Evolutionary conservation across 2,329 filamentous ascomycete genomes (phyloP), one percentile per base, ranked within the genome.

Genomic region (Botryotinia convoluta): DNA sequence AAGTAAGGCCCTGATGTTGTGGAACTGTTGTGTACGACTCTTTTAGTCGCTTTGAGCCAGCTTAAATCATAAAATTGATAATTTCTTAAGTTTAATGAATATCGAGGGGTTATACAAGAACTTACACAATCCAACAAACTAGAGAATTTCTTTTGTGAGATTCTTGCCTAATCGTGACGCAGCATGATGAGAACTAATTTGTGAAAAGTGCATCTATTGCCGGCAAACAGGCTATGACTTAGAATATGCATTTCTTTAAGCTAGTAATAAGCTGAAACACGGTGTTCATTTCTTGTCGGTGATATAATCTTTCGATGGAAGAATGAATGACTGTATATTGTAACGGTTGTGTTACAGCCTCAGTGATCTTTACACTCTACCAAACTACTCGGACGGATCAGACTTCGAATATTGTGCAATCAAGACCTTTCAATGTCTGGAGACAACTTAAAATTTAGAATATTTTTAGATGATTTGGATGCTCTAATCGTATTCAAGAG

Each of bases 171-270:
- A 16, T 45, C 14, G 9, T 29, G 6, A 39, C 16, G 4, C 16
- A 16, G 26, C n/a, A 10, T 18, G 16, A 26, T 37, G 63, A 29
- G 26, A 29, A n/a, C 10, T 2, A 7, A 39, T 39, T 2, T 22
- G 1, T 22, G 9, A 10, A 5, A 3, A 18, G 26, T 8, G 22
- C 45, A 18, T 51, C 2, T 8, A n/a, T 26, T n/a, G 12, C 45
- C 1, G n/a, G 14, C 0, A 12, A 16, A 5, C 3, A 54, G n/a
- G n/a, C n/a, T 45, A 20, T 20, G 9, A 0, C 18, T 9, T 20
- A 3, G 44, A 22, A 20, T 22, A 45, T 45, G 44, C 18, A 45
- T 22, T 9, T 20, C 3, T 45, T 7, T 22, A 7, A 20, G 44
- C 44, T 45, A 1, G n/a, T 16, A 6, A 54, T 16, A 16, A 29